Conservation (phyloP, 108 stramenopile genomes). For the Epipyxis sp. region DNA sequence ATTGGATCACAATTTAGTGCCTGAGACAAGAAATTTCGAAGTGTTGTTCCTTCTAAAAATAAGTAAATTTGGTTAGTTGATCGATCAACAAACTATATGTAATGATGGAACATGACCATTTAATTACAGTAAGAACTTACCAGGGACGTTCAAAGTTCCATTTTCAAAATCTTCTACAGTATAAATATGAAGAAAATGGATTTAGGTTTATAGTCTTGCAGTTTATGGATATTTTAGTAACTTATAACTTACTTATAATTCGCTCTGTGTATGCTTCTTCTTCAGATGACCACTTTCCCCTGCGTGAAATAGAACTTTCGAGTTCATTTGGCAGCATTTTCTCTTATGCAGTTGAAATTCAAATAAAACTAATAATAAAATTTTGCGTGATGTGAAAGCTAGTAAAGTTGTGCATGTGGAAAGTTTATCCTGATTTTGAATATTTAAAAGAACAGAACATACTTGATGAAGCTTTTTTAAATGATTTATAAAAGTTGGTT, state of each 20-base stretch:
- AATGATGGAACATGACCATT: background rate
- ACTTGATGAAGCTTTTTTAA: too few species aligned
- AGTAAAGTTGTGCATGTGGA: too few species aligned
- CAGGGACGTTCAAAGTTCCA: constrained; percentile 10
- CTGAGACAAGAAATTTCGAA: constrained; percentile 50
- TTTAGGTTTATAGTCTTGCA: background rate
- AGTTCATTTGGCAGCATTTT: background rate
- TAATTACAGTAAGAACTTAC: background rate
- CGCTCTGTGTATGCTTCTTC: constrained; percentile 26
- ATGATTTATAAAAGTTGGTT: too few species aligned
- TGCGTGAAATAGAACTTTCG: background rate
- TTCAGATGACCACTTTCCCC: constrained; percentile 28
- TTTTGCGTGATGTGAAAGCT: too few species aligned
- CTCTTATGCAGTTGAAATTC: too few species aligned
- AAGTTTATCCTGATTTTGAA: too few species aligned
- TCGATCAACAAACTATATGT: background rate
- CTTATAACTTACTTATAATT: constrained; percentile 12
- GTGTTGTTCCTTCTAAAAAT: constrained; percentile 42
- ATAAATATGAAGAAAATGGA: background rate
- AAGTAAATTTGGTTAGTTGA: background rate
- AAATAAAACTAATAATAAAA: too few species aligned
- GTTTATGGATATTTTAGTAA: background rate
- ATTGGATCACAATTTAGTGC: constrained; percentile 53
- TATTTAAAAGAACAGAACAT: too few species aligned
- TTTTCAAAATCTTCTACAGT: background rate